phyloP scores from a whole-genome alignment of 768 basidiomycete genomes.

The Termitomyces sp. region DNA sequence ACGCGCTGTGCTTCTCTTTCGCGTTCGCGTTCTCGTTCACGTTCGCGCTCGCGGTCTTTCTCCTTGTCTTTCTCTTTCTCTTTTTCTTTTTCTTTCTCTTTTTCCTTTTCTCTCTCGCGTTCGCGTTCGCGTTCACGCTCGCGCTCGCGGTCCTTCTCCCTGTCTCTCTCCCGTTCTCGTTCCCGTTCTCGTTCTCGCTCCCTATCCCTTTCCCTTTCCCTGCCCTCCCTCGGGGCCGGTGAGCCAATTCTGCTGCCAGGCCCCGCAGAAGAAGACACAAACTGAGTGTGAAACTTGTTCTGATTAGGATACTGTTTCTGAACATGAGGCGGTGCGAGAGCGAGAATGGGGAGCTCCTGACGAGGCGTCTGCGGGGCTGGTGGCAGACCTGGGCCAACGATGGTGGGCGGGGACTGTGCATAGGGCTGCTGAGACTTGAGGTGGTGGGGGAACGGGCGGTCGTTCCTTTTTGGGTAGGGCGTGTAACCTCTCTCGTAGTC shows the following conservation, averaged over 20 bases:
- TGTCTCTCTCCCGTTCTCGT: not conserved
- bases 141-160: not conserved
- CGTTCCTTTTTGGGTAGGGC: not conserved
- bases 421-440: not conserved
- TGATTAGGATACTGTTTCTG: slow-evolving; percentile 22
- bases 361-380: not conserved
- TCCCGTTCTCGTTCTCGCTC: slow-evolving; percentile 4
- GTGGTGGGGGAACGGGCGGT: not conserved
- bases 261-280: slow-evolving; percentile 12
- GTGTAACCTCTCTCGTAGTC: slow-evolving; percentile 1
- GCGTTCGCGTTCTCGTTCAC: too few relatives aligned
- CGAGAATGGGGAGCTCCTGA: slow-evolving; percentile 7
- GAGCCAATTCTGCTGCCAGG: slow-evolving; percentile 15
- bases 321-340: slow-evolving; percentile 2
- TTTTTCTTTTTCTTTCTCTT: not conserved
- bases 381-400: slow-evolving; percentile 5
- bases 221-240: slow-evolving; percentile 6
- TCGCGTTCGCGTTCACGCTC: slow-evolving; percentile 3
- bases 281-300: slow-evolving; percentile 25
- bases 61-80: too few relatives aligned
- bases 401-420: not conserved
- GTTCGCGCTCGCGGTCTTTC: not conserved
- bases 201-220: slow-evolving; percentile 1
- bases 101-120: not conserved
- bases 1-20: too few relatives aligned